Evolutionary conservation across 371 early-diverging fungal genomes (phyloP).

Genomic region (Batkoa obscura): DNA sequence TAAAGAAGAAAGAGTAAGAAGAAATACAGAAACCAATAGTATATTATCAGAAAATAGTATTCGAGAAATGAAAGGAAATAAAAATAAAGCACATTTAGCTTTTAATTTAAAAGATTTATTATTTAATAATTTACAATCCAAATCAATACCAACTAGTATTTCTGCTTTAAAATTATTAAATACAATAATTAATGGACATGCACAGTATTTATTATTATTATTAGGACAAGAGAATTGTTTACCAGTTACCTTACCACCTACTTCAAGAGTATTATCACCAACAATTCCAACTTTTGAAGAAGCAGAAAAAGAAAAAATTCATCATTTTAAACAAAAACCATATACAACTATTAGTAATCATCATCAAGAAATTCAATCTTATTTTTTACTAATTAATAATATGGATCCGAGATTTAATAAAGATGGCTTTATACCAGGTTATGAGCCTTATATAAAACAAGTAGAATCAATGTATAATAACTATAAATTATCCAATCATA

Average conservation of each 20-base stretch:
- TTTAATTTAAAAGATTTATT: constrained; percentile 44
- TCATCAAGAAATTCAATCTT: constrained; percentile 1
- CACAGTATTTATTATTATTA: constrained; percentile 45
- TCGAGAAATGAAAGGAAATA: background rate
- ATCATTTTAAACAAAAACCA: constrained; percentile 38
- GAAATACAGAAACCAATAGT: too few species aligned
- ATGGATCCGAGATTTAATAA: constrained; percentile 5
- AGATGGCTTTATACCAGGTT: constrained; percentile 1
- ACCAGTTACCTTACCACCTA: background rate
- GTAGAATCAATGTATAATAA: background rate
- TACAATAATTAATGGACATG: constrained; percentile 52
- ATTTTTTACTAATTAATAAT: constrained; percentile 4
- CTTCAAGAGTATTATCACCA: background rate
- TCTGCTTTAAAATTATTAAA: constrained; percentile 64
- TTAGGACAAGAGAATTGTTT: constrained; percentile 12
- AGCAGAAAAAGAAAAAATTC: constrained; percentile 13
- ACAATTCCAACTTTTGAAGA: constrained; percentile 4
- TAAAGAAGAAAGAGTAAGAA: background rate
- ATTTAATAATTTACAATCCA: constrained; percentile 47
- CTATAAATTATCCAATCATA: background rate
- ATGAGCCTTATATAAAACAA: background rate
- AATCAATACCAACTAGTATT: constrained; percentile 52
- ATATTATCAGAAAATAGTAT: background rate
- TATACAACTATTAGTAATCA: constrained; percentile 14
- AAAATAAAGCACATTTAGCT: background rate